These are phyloP conservation scores for Rosa rugosa DNA, from an alignment of 306 rosid genomes.

Conservation along the genomic window DNA sequence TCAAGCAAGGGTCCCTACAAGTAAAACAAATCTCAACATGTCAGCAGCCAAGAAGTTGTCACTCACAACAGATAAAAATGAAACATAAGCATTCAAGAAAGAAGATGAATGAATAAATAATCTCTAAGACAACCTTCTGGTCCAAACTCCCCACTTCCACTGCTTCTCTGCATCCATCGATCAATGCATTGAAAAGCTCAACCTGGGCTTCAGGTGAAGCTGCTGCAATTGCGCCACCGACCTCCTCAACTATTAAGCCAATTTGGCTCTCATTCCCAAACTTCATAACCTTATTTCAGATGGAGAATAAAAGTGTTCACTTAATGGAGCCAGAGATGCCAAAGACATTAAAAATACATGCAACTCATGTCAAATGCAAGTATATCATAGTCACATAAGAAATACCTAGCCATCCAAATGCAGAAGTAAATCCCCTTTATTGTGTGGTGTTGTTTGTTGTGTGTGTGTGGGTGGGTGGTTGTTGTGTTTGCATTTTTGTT, in stretches of 20 bases:
- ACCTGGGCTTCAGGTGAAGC: constrained; percentile 65
- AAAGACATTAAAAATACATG: neutral
- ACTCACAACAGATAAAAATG: constrained; percentile 12
- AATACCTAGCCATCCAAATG: neutral
- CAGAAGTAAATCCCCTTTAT: neutral
- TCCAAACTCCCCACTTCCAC: constrained; percentile 74
- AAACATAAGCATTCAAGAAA: constrained; percentile 8
- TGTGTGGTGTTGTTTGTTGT: neutral
- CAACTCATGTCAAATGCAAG: neutral
- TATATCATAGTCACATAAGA: neutral
- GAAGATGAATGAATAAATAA: constrained; percentile 5
- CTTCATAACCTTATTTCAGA: constrained; percentile 71
- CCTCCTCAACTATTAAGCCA: constrained; percentile 71
- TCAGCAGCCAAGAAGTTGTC: constrained; percentile 16
- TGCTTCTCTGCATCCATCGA: constrained; percentile 89
- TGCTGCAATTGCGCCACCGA: constrained; percentile 76
- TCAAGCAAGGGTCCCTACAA: constrained; percentile 92
- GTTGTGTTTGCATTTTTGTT: no score
- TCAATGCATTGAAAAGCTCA: constrained; percentile 77
- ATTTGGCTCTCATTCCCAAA: constrained; percentile 91
- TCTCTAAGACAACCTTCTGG: constrained; percentile 64
- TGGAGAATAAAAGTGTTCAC: neutral
- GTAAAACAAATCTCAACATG: constrained; percentile 29
- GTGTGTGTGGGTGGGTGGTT: neutral
- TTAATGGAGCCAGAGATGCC: constrained; percentile 3